Evolutionary conservation across 129 eudicot genomes (phyloP), one percentile per base, ranked within the genome.

Genomic region (Artemisia tridentata): DNA sequence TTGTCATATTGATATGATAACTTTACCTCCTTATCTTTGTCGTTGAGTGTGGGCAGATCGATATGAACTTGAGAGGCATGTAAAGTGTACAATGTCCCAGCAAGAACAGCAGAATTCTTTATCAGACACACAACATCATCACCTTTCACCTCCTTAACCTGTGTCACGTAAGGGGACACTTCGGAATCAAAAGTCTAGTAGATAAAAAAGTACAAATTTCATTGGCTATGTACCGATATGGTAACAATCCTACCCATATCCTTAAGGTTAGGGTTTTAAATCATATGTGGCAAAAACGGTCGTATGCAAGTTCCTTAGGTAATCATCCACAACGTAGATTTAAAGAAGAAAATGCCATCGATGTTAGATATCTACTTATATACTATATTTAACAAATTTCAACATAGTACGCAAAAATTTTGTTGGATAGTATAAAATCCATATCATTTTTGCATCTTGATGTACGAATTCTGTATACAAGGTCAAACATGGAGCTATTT

Each of bases 51-150:
- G 19, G 98, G 98, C 31, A 86, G 80, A 67, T 91, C 87, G 21
- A 91, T 91, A 65, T 70, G 98, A 60, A 91, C 74, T 66, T 82
- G 87, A 59, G 98, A 88, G 75, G 81, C 98, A 67, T 91, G 98
- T 71, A 91, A 79, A 47, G 98, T 91, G 85, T 82, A 91, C 83
- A 91, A 79, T 45, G 93, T 69, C 59, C 93, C 96, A 48, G 85
- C 77, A 71, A 91, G 82, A 23, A 90, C 86, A 48, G 96, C 98
- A 21, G 98, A 86, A 75, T 86, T 91, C 80, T 91, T 91, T 65
- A 91, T 79, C 65, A 86, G 67, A 76, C 98, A 91, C 18, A 91
- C 82, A 18, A 91, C 96, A 79, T 91, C 96, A 31, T 86, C 96
- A 12, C 82, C 98, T 68, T 84, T 84, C 66, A 91, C 85, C 79